phyloP scores from a whole-genome alignment of 129 eudicot genomes.

The Heracleum sosnowskyi region DNA sequence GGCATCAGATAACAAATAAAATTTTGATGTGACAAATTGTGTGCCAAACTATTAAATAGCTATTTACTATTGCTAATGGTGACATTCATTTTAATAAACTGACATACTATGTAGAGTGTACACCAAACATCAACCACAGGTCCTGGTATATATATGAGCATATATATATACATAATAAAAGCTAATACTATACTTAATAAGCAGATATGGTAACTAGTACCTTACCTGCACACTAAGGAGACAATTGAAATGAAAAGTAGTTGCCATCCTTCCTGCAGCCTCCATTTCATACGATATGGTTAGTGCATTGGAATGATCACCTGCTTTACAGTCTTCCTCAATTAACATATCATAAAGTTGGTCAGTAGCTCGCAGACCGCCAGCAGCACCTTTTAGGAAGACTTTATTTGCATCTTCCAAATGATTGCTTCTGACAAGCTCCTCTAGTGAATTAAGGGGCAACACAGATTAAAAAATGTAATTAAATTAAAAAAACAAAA shows the following conservation, averaged over 20 bases:
- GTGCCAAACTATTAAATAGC: neutral
- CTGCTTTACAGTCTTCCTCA: conserved; percentile 81
- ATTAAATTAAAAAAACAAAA: no score
- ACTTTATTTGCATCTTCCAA: conserved; percentile 89
- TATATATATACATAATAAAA: neutral
- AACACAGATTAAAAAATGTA: conserved; percentile 5
- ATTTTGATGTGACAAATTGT: neutral
- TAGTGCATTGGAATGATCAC: conserved; percentile 94
- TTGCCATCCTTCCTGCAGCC: conserved; percentile 95
- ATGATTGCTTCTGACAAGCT: conserved; percentile 64
- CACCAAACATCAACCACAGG: neutral
- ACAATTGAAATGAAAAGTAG: conserved; percentile 91
- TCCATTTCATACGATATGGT: conserved; percentile 99
- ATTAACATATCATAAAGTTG: conserved; percentile 81
- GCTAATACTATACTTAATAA: neutral
- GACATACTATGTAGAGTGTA: neutral
- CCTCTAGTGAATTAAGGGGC: conserved; percentile 47
- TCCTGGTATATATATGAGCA: neutral
- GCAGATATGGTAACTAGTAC: neutral
- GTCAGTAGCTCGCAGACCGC: conserved; percentile 82
- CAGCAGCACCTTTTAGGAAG: conserved; percentile 83
- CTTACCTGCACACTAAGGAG: conserved; percentile 89
- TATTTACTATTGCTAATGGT: neutral
- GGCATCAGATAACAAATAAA: neutral
- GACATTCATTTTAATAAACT: neutral